Base-by-base conservation (phyloP, 2,329 filamentous ascomycete genomes). In the Aspergillus fructus region DNA sequence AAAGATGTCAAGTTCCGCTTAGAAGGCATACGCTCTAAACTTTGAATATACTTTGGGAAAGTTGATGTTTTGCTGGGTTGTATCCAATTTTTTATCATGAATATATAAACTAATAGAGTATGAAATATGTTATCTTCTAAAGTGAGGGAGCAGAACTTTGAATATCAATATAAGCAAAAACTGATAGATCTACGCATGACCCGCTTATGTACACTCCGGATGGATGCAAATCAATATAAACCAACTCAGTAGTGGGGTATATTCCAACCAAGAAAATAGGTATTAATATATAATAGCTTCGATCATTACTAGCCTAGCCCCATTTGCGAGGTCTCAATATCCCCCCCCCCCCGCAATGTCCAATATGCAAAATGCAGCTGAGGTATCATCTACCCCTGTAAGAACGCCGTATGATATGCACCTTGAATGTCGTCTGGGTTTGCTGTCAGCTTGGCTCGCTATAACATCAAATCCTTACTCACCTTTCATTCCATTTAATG, bases 1-100 rank as follows among this genome's bases (percentile, higher is more conserved):
- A 96, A 94, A 76, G 94, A 99, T 74, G 93, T 99, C 47, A 96
- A 96, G 74, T 97, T 96, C 74, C 83, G 94, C 60, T 79, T 99
- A 19, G 94, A 97, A 76, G 93, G 89, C 3, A 90, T 99, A 45
- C 84, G 91, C 68, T 96, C 91, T 48, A 96, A 92, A 76, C 78
- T 97, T 11, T 86, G 65, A 68, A 30, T 30, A 30, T 30, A 30
- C 27, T 9, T 30, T 11, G 27, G 8, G 27, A 30, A 30, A 30
- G 27, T 30, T 30, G n/a, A n/a, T 1, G 34, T 37, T 6, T 37
- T 37, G 34, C 34, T n/a, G 34, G 24, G 7, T 12, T 12, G 19
- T 13, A 15, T n/a, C 24, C 1, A 4, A 19, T 9, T 19, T 19
- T 47, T 30, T 33, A 17, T 24, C 12, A n/a, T 47, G 3, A 15